Conservation (phyloP, 2,329 filamentous ascomycete genomes). For the Verticillium nubilum region DNA sequence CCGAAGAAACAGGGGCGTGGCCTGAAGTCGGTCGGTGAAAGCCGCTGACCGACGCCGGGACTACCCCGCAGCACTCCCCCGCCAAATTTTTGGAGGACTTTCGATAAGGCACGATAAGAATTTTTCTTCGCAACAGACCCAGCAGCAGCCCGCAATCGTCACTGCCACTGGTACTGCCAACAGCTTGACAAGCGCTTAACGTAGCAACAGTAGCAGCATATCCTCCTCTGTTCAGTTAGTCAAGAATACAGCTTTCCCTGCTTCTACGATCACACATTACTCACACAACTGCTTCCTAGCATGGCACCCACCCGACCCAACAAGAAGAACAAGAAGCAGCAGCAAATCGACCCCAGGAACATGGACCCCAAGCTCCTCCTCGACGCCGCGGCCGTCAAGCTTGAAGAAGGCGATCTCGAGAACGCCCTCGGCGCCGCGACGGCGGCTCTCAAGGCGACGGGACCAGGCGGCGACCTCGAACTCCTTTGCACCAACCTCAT, state of each 20-base stretch:
- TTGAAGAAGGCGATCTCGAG: constrained; percentile 35
- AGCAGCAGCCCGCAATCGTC: not conserved
- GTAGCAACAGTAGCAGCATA: not conserved
- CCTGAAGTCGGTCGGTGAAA: not conserved
- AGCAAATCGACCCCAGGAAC: constrained; percentile 16
- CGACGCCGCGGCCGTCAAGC: constrained; percentile 33
- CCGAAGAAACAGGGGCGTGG: not conserved
- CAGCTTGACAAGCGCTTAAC: not conserved
- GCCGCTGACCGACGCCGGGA: not conserved
- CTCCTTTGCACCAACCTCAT: constrained; percentile 69
- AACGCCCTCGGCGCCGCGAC: constrained; percentile 33
- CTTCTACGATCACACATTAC: not conserved
- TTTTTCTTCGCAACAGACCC: constrained; percentile 5
- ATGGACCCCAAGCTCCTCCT: constrained; percentile 22
- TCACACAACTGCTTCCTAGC: not conserved
- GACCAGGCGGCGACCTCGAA: constrained; percentile 41
- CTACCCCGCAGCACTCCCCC: not conserved
- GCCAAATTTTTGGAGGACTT: not conserved
- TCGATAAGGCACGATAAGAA: constrained; percentile 9
- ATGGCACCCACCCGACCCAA: constrained; percentile 38
- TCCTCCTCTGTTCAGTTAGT: not conserved
- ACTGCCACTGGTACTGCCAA: not conserved
- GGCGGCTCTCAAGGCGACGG: constrained; percentile 36
- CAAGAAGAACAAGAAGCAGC: constrained; percentile 28
- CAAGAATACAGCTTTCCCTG: not conserved